Evolutionary conservation across 1,139 yeast species (phyloP).

Genomic region (Scheffersomyces stambukii): DNA sequence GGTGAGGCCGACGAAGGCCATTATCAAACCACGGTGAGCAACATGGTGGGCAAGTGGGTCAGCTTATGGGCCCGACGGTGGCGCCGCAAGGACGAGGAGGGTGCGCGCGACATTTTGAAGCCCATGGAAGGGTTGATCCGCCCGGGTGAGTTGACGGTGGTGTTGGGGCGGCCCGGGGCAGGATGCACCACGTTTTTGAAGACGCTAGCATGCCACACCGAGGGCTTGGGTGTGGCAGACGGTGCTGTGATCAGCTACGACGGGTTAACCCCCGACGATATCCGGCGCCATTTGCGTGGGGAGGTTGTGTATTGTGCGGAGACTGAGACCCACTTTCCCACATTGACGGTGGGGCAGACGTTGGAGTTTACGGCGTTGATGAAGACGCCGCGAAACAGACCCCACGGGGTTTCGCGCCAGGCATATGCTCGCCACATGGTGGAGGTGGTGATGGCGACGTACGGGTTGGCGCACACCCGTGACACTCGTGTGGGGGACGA

Average conservation of each 20-base stretch:
- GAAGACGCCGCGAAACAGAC: constrained; percentile 41
- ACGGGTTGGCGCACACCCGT: constrained; percentile 19
- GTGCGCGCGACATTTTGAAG: constrained; percentile 28
- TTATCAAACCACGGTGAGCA: constrained; percentile 68
- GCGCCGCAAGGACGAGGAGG: constrained; percentile 29
- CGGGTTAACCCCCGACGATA: constrained; percentile 22
- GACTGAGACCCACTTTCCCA: constrained; percentile 52
- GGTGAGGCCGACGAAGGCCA: constrained; percentile 77
- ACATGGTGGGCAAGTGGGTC: constrained; percentile 30
- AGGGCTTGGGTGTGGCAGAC: constrained; percentile 42
- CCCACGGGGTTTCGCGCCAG: constrained; percentile 29
- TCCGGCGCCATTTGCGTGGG: constrained; percentile 22
- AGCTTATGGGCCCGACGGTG: constrained; percentile 8
- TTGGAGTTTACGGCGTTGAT: constrained; percentile 39
- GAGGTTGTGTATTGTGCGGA: constrained; percentile 57
- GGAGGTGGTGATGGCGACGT: constrained; percentile 14
- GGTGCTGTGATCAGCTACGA: constrained; percentile 48
- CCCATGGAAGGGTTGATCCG: constrained; percentile 30
- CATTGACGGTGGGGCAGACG: constrained; percentile 50
- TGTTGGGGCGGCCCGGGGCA: constrained; percentile 43
- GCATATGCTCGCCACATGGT: constrained; percentile 32
- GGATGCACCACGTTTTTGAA: constrained; percentile 80
- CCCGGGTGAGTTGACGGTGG: constrained; percentile 75
- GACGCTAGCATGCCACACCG: constrained; percentile 65
- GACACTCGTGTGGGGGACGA: constrained; percentile 25